phyloP scores from a whole-genome alignment of 1,284 basidiomycete species.

The Malassezia furfur region DNA sequence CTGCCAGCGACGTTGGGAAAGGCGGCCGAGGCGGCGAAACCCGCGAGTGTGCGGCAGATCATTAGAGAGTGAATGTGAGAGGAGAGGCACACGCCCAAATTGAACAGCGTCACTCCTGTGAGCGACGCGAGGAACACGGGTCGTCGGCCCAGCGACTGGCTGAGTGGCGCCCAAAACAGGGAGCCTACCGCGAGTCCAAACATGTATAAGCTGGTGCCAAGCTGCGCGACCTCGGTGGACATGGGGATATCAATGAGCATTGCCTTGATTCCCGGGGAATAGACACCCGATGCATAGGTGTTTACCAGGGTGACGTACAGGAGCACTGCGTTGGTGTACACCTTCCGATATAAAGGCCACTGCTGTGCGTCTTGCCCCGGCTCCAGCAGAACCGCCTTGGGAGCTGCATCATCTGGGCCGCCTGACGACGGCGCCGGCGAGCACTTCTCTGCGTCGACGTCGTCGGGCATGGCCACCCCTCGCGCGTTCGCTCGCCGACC shows the following conservation, averaged over 20 bases:
- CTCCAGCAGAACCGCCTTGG: too few relatives aligned
- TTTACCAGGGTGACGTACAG: neutral
- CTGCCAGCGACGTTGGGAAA: constrained; percentile 19
- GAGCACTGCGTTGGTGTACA: constrained; percentile 1
- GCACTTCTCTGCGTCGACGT: neutral
- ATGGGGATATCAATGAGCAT: constrained; percentile 4
- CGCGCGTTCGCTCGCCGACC: too few relatives aligned
- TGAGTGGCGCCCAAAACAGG: constrained; percentile 13
- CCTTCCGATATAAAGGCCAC: constrained; percentile 9
- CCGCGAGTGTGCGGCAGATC: constrained; percentile 17
- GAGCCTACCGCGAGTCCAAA: constrained; percentile 12
- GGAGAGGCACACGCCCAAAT: constrained; percentile 14
- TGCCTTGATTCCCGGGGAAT: constrained; percentile 7
- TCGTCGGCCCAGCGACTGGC: constrained; percentile 13
- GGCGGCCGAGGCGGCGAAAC: constrained; percentile 5
- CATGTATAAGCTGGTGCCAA: constrained; percentile 17
- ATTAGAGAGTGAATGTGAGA: constrained; percentile 1
- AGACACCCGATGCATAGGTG: constrained; percentile 13
- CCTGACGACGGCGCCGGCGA: neutral
- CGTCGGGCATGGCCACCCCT: neutral
- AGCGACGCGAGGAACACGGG: constrained; percentile 10
- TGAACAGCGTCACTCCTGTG: constrained; percentile 6
- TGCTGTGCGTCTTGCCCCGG: neutral
- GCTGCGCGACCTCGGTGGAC: constrained; percentile 6
- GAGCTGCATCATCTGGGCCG: too few relatives aligned